A percentile compares a stretch with the other conserved stretches of the same genome.
phyloP scores from a whole-genome alignment of 352 stramenopile species.

The Lagenidium giganteum region DNA sequence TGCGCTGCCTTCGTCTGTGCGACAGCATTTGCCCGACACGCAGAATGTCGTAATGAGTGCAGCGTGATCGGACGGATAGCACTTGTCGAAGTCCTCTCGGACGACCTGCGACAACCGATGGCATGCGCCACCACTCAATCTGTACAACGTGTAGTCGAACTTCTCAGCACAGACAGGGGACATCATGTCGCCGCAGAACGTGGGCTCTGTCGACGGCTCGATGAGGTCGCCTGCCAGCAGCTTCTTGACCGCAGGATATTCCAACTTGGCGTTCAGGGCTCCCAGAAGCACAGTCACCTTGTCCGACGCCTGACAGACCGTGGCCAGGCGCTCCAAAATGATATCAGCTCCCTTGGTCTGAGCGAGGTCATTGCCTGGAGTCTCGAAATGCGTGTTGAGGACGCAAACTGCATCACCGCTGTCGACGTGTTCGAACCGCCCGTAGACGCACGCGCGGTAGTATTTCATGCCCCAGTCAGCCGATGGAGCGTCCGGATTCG shows the following conservation, averaged over 20 bases:
- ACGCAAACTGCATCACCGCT: slow-evolving; percentile 61
- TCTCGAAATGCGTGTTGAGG: slow-evolving; percentile 85
- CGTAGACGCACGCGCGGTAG: slow-evolving; percentile 67
- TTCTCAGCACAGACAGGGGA: slow-evolving; percentile 52
- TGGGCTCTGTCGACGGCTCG: slow-evolving; percentile 49
- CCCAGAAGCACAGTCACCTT: slow-evolving; percentile 58
- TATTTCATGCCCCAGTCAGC: slow-evolving; percentile 62
- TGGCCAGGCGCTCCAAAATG: slow-evolving; percentile 41
- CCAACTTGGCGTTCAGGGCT: slow-evolving; percentile 66
- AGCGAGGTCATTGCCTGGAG: slow-evolving; percentile 61
- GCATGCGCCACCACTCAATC: slow-evolving; percentile 36
- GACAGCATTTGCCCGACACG: slow-evolving; percentile 51
- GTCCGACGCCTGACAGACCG: slow-evolving; percentile 45
- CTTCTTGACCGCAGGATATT: slow-evolving; percentile 59
- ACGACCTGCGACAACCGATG: slow-evolving; percentile 51
- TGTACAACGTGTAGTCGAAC: slow-evolving; percentile 64
- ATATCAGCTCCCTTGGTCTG: slow-evolving; percentile 69
- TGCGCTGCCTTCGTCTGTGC: background rate
- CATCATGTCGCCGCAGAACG: slow-evolving; percentile 72
- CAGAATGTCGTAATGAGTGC: slow-evolving; percentile 51
- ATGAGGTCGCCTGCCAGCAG: slow-evolving; percentile 39
- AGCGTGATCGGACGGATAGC: slow-evolving; percentile 75
- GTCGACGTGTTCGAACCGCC: slow-evolving; percentile 61
- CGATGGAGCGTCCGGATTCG: slow-evolving; percentile 42
- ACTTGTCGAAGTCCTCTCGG: slow-evolving; percentile 51